These are phyloP conservation scores for Punica granatum DNA, from an alignment of 345 rosid species.

Conservation along the genomic window DNA sequence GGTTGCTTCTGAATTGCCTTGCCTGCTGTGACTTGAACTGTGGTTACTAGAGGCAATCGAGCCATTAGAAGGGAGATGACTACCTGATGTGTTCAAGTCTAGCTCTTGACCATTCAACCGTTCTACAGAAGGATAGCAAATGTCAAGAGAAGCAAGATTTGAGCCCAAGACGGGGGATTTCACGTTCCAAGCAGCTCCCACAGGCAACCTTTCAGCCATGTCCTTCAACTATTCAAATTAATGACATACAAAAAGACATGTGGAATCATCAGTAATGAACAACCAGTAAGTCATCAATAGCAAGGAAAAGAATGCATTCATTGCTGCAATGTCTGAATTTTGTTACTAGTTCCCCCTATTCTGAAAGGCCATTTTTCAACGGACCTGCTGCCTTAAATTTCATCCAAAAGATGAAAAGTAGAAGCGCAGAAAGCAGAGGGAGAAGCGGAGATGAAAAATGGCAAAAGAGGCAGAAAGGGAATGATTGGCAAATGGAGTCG, in stretches of 20 bases:
- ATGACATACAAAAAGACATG: not conserved
- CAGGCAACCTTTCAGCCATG: conserved; percentile 63
- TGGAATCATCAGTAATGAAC: not conserved
- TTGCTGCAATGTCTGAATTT: too few relatives aligned
- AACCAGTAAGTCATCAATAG: not conserved
- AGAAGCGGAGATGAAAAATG: too few relatives aligned
- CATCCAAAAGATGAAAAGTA: too few relatives aligned
- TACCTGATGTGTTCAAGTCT: conserved; percentile 31
- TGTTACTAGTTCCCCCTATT: too few relatives aligned
- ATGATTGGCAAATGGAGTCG: too few relatives aligned
- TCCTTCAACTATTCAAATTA: conserved; percentile 49
- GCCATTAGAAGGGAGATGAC: conserved; percentile 51
- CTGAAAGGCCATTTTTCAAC: too few relatives aligned
- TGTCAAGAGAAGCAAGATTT: conserved; percentile 40
- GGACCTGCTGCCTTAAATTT: too few relatives aligned
- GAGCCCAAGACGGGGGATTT: conserved; percentile 34
- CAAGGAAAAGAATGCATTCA: not conserved
- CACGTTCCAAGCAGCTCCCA: conserved; percentile 30
- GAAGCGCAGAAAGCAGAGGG: too few relatives aligned
- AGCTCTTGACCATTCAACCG: conserved; percentile 32
- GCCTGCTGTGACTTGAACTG: conserved; percentile 17
- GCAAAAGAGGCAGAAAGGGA: too few relatives aligned
- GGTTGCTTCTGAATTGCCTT: conserved; percentile 45
- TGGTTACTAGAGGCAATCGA: conserved; percentile 32
- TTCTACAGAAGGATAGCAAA: conserved; percentile 32